phyloP scores from a whole-genome alignment of 805 yeast species.

The Saturnispora dispora region DNA sequence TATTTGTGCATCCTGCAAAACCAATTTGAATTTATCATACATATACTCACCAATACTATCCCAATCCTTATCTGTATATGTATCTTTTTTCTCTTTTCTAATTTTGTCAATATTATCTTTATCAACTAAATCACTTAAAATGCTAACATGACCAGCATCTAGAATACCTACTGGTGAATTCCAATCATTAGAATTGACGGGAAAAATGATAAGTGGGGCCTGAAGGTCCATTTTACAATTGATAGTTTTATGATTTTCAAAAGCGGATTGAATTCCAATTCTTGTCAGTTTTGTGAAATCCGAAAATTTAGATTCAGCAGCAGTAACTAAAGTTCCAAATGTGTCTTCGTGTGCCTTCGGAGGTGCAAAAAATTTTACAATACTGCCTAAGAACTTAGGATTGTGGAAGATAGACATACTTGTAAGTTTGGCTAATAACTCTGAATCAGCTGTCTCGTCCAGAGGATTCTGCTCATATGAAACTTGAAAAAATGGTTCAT shows the following conservation, averaged over 20 bases:
- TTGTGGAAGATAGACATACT: slow-evolving; percentile 89
- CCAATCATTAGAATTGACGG: slow-evolving; percentile 70
- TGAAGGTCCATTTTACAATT: slow-evolving; percentile 82
- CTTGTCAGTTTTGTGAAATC: slow-evolving; percentile 85
- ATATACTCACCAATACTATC: slow-evolving; percentile 61
- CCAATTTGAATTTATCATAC: slow-evolving; percentile 81
- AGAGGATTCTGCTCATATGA: slow-evolving; percentile 82
- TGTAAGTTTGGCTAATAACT: slow-evolving; percentile 59
- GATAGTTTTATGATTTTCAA: slow-evolving; percentile 89
- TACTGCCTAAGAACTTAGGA: slow-evolving; percentile 69
- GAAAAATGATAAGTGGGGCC: slow-evolving; percentile 85
- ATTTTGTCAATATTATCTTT: slow-evolving; percentile 58
- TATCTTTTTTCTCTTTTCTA: slow-evolving; percentile 46
- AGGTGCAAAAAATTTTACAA: slow-evolving; percentile 72
- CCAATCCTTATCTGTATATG: slow-evolving; percentile 64
- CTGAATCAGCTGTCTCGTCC: slow-evolving; percentile 76
- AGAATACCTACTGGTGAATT: slow-evolving; percentile 82
- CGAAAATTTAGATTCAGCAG: slow-evolving; percentile 91
- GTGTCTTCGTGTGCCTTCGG: slow-evolving; percentile 82
- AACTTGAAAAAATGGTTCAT: slow-evolving; percentile 64
- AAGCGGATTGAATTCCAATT: slow-evolving; percentile 84
- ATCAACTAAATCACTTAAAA: slow-evolving; percentile 72
- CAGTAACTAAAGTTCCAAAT: slow-evolving; percentile 80
- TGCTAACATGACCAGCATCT: slow-evolving; percentile 92
- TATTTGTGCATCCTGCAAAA: slow-evolving; percentile 77